Evolutionary conservation across 2,329 filamentous ascomycete species (phyloP), one percentile per base, ranked within the genome.

Genomic region (Escovopsis sp.): DNA sequence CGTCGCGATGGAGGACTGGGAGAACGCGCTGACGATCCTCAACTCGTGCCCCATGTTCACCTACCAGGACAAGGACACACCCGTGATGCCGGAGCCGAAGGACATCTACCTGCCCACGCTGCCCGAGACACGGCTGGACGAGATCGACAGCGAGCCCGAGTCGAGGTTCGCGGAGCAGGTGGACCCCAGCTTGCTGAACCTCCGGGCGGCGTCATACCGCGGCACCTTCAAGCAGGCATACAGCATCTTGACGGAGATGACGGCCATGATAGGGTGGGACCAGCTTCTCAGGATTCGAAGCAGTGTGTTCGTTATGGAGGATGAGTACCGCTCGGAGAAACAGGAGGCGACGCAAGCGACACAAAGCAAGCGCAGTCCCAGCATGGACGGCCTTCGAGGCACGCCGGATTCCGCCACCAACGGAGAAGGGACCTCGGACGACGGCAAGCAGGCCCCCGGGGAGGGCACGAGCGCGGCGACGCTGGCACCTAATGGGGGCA

Each of bases 11-110:
- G 91, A 98, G 58, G 85, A 94, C 57, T 98, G 91, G 87, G 91
- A 96, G 56, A 78, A 96, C 51, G 91, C 91, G 1, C 72, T 98
- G 20, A 79, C 94, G 5, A 96, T 91, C 4, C 72, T 98, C 40
- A 98, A 98, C 64, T 98, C 91, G 14, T 98, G 91, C 60, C 91
- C 91, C 8, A 98, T 98, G 91, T 98, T 98, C 61, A 98, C 91
- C 7, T 96, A 98, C 61, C 91, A 96, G 62, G 91, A 98, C 63
- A 96, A 95, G 61, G 91, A 98, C 58, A 82, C 87, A 6, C 91
- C 91, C 4, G 66, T 91, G 45, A 89, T 96, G 82, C 91, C 91
- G 1, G 87, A 94, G 55, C 88, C 91, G 0, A 81, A 83, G 52
- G 84, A 87, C 43, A 83, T 96, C 35, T 78, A 84, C 51, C 73